Base-by-base conservation (phyloP, 2,329 filamentous ascomycete species). In the Aspergillus pseudoterreus region DNA sequence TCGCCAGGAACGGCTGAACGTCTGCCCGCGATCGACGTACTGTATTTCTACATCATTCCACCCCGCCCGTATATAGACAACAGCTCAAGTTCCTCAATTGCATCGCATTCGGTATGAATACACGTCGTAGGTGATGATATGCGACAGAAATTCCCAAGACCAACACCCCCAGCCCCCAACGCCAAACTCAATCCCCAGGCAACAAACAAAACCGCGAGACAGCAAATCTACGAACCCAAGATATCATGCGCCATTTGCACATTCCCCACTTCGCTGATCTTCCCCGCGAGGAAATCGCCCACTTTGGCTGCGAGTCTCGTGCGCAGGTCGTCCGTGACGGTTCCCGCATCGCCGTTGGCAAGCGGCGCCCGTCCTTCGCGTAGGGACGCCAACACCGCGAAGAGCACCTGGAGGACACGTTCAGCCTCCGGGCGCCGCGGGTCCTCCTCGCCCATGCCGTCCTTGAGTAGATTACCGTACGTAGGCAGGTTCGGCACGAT, bases 401-500 rank as follows among this genome's bases (percentile, higher is more conserved):
- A 64, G 14, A 89, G 71, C 2, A 81, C 79, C 5, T 64, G 72
- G 12, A 86, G 69, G 1, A 88, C 80, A 62, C 80, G 79, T 58
- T 85, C 81, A 0, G 83, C 81, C 55, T 86, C 83, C 6, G 77
- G 74, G 51, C 76, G 79, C 57, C 78, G 80, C 19, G 73, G 67
- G n/a, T 71, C 69, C 14, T 75, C 73, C 3, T 75, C 72, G 11
- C 75, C 75, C 43, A 81, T 63, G 2, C 76, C 80, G 52, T 84
- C 81, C 41, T 76, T 75, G 5, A 88, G 71, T 10, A 87, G 73
- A 15, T 77, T 77, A 46, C 86, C 82, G 63, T 86, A 89, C 0
- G 81, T 76, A 51, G 78, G 80, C 21, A 88, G 72, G 57, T 87
- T 88, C 1, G 85, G 85, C 17, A 89, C 61, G 39, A 90, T 78